These are phyloP conservation scores for Scutellaria galericulata DNA, from an alignment of 257 asterid genomes.

Conservation along the genomic window DNA sequence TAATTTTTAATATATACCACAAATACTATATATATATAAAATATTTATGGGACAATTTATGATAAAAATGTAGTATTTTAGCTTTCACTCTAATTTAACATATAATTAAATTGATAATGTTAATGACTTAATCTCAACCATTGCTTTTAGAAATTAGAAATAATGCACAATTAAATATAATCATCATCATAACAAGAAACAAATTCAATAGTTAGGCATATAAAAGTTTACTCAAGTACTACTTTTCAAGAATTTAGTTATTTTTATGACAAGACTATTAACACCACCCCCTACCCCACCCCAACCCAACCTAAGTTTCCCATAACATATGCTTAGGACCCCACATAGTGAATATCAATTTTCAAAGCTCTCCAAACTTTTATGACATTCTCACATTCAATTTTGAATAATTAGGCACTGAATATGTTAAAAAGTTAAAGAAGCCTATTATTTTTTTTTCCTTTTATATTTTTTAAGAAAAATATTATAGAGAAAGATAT, in stretches of 20 bases:
- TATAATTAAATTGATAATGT: too few relatives aligned
- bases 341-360: slow-evolving; percentile 35
- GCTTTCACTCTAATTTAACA: too few relatives aligned
- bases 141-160: too few relatives aligned
- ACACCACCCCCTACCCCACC: background rate
- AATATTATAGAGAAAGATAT: too few relatives aligned
- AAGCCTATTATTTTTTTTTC: background rate
- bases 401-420: slow-evolving; percentile 37
- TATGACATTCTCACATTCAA: slow-evolving; percentile 38
- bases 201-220: slow-evolving; percentile 27
- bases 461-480: background rate
- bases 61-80: too few relatives aligned
- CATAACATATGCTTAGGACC: slow-evolving; percentile 26
- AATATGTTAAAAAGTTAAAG: slow-evolving; percentile 32
- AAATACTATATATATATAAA: too few relatives aligned
- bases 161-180: background rate
- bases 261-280: slow-evolving; percentile 29
- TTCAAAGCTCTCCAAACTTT: slow-evolving; percentile 42
- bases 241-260: slow-evolving; percentile 32
- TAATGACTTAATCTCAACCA: too few relatives aligned
- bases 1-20: too few relatives aligned
- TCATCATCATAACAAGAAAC: slow-evolving; percentile 17
- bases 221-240: slow-evolving; percentile 31
- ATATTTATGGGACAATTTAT: too few relatives aligned
- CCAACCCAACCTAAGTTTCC: background rate